Conservation (phyloP, 345 rosid genomes). For the Murraya koenigii region DNA sequence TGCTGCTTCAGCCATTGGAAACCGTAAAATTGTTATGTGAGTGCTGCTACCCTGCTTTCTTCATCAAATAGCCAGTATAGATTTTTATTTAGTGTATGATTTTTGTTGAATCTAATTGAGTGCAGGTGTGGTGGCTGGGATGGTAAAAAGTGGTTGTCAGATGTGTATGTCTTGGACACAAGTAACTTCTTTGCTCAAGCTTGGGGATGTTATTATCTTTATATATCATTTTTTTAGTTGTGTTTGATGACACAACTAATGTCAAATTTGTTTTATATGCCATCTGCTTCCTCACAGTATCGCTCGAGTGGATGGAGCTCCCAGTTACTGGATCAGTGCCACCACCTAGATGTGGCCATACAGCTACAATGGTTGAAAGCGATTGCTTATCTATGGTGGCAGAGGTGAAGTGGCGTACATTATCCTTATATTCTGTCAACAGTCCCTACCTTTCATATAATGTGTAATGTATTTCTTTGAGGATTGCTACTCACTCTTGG, state of each 20-base stretch:
- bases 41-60: conserved; percentile 24
- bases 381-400: conserved; percentile 92
- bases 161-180: conserved; percentile 91
- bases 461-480: background rate
- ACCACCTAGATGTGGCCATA: conserved; percentile 97
- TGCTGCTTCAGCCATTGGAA: conserved; percentile 88
- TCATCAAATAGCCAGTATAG: conserved; percentile 7
- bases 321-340: conserved; percentile 77
- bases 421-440: background rate
- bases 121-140: conserved; percentile 99
- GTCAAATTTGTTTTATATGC: background rate
- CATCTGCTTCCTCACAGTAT: conserved; percentile 48
- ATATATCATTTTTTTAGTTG: background rate
- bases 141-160: conserved; percentile 98
- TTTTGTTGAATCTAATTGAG: conserved; percentile 11
- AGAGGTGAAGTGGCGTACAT: conserved; percentile 53
- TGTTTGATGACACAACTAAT: conserved; percentile 8
- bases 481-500: background rate
- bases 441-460: background rate
- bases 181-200: conserved; percentile 43
- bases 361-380: conserved; percentile 95
- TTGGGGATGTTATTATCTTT: conserved; percentile 12
- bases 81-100: background rate
- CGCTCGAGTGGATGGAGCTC: conserved; percentile 96
- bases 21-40: conserved; percentile 78